Percentiles rank a stretch among this genome's conserved stretches.
phyloP scores from a whole-genome alignment of 2,329 filamentous ascomycete species.

The Fusarium stilboides region DNA sequence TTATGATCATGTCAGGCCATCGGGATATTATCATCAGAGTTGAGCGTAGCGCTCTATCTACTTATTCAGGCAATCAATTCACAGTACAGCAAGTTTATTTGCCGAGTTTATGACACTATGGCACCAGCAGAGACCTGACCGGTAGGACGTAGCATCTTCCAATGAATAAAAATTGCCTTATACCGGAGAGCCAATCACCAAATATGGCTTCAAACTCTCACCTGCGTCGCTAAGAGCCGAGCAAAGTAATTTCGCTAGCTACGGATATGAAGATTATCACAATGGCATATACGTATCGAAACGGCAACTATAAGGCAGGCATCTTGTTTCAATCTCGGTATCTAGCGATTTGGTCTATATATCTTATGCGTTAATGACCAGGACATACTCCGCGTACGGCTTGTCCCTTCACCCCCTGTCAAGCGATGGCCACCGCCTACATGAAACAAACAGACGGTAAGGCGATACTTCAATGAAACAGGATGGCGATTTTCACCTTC shows the following conservation, averaged over 20 bases:
- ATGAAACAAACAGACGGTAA: constrained; percentile 33
- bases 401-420: not conserved
- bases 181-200: too few species aligned
- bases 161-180: too few species aligned
- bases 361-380: constrained; percentile 10
- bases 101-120: too few species aligned
- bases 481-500: not conserved
- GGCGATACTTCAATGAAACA: constrained; percentile 22
- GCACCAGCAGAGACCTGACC: too few species aligned
- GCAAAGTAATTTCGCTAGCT: not conserved
- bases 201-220: not conserved
- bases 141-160: too few species aligned
- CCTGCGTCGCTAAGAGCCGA: not conserved
- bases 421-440: not conserved
- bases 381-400: not conserved
- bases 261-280: not conserved
- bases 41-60: too few species aligned
- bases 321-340: constrained; percentile 31
- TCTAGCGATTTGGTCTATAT: constrained; percentile 22
- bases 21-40: too few species aligned
- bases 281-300: not conserved
- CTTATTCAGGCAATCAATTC: too few species aligned
- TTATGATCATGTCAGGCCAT: too few species aligned
- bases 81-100: too few species aligned
- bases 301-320: constrained; percentile 2